Percentiles rank a stretch among this genome's conserved stretches.
Conservation (phyloP, 2,329 filamentous ascomycete species). For the Fusarium sp. region DNA sequence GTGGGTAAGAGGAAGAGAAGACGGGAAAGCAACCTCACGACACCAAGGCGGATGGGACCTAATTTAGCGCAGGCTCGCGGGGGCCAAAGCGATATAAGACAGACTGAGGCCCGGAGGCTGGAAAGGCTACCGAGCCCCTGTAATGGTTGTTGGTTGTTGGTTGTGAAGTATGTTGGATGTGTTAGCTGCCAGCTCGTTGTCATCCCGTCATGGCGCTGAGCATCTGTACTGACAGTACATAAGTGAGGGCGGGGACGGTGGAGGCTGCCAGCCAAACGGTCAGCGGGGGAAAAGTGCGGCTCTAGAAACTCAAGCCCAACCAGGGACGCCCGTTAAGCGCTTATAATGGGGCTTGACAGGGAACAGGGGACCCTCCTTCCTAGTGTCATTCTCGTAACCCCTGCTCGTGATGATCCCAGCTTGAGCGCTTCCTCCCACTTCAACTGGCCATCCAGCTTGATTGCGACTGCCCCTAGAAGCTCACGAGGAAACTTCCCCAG, state of each 20-base stretch:
- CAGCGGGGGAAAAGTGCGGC: slow-evolving; percentile 11
- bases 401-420: slow-evolving; percentile 15
- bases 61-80: slow-evolving; percentile 7
- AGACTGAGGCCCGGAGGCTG: slow-evolving; percentile 12
- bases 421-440: slow-evolving; percentile 8
- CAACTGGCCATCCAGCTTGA: slow-evolving; percentile 6
- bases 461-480: slow-evolving; percentile 5
- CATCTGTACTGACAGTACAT: background rate
- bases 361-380: slow-evolving; percentile 1
- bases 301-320: slow-evolving; percentile 15
- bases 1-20: slow-evolving; percentile 4
- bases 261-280: slow-evolving; percentile 5
- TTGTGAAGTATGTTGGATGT: slow-evolving; percentile 12
- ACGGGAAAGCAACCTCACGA: slow-evolving; percentile 7
- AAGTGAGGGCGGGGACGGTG: background rate
- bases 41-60: slow-evolving; percentile 11
- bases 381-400: background rate
- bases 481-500: slow-evolving; percentile 7
- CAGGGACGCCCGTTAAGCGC: slow-evolving; percentile 13
- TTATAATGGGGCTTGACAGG: slow-evolving; percentile 15
- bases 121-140: slow-evolving; percentile 2
- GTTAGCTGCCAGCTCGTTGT: slow-evolving; percentile 11
- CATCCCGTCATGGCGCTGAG: slow-evolving; percentile 6
- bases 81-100: slow-evolving; percentile 18
- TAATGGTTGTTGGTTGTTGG: slow-evolving; percentile 2